Conservation (phyloP, 2,329 filamentous ascomycete genomes). For the Paecilomyces fulvus region DNA sequence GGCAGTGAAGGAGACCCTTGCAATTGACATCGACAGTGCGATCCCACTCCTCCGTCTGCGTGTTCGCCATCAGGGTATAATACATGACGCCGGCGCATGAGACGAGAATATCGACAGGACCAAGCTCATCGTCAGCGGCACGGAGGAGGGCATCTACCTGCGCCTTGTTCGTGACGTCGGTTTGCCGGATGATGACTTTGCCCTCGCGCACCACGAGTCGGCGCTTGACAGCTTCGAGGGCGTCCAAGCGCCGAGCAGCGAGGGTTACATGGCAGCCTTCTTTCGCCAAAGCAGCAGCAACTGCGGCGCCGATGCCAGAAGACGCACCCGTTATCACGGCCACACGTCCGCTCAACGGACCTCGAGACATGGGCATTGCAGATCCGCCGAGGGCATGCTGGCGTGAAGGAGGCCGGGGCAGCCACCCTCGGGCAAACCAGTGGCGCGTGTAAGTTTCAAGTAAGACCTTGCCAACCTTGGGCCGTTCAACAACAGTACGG, state of each 20-base stretch:
- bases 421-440: slow-evolving; percentile 73
- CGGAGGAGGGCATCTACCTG: slow-evolving; percentile 60
- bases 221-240: slow-evolving; percentile 58
- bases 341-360: slow-evolving; percentile 59
- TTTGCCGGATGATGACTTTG: slow-evolving; percentile 60
- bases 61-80: slow-evolving; percentile 78
- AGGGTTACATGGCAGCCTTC: slow-evolving; percentile 66
- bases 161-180: slow-evolving; percentile 60
- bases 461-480: slow-evolving; percentile 61
- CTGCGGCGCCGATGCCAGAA: slow-evolving; percentile 69
- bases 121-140: slow-evolving; percentile 53
- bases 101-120: slow-evolving; percentile 69
- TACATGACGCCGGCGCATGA: slow-evolving; percentile 81
- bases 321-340: slow-evolving; percentile 73
- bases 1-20: slow-evolving; percentile 68
- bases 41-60: slow-evolving; percentile 66
- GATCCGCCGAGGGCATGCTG: slow-evolving; percentile 39
- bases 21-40: slow-evolving; percentile 79
- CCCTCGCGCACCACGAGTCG: slow-evolving; percentile 49
- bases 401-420: slow-evolving; percentile 53
- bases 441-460: slow-evolving; percentile 71
- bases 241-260: slow-evolving; percentile 61
- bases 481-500: slow-evolving; percentile 51
- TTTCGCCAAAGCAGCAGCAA: slow-evolving; percentile 57
- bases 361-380: slow-evolving; percentile 39